Evolutionary conservation across 345 rosid species (phyloP).

Genomic region (Melaleuca alternifolia): DNA sequence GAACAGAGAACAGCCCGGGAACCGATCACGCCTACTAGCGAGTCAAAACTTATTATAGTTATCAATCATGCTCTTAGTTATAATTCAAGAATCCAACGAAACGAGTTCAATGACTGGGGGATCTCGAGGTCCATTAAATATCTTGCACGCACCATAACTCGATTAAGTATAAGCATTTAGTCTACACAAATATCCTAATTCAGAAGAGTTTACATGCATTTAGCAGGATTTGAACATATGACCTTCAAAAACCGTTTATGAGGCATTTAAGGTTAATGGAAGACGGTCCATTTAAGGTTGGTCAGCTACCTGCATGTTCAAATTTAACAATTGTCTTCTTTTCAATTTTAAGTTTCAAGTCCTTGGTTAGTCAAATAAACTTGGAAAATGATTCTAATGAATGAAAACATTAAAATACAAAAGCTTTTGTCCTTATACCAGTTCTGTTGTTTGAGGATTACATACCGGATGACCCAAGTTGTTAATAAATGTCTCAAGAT

Average conservation of each 20-base stretch:
- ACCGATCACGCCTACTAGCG: too few relatives aligned
- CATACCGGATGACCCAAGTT: too few relatives aligned
- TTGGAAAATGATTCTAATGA: not conserved
- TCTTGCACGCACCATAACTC: not conserved
- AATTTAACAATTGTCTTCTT: not conserved
- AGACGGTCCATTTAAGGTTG: not conserved
- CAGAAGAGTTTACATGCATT: not conserved
- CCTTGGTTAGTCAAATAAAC: not conserved
- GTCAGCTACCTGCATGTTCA: not conserved
- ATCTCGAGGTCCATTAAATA: not conserved
- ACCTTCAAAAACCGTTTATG: not conserved
- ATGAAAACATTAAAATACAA: not conserved
- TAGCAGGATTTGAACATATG: not conserved
- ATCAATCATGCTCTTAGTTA: not conserved
- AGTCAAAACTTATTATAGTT: not conserved
- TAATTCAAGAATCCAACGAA: too few relatives aligned
- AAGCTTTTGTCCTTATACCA: not conserved
- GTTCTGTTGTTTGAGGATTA: not conserved
- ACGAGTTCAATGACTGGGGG: not conserved
- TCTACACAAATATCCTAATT: too few relatives aligned
- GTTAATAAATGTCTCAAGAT: too few relatives aligned
- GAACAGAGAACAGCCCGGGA: too few relatives aligned
- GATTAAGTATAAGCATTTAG: too few relatives aligned
- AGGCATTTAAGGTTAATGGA: not conserved
- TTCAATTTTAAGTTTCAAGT: not conserved